Evolutionary conservation across 306 rosid species (phyloP), one percentile per base, ranked within the genome.

Genomic region (Quercus variabilis): DNA sequence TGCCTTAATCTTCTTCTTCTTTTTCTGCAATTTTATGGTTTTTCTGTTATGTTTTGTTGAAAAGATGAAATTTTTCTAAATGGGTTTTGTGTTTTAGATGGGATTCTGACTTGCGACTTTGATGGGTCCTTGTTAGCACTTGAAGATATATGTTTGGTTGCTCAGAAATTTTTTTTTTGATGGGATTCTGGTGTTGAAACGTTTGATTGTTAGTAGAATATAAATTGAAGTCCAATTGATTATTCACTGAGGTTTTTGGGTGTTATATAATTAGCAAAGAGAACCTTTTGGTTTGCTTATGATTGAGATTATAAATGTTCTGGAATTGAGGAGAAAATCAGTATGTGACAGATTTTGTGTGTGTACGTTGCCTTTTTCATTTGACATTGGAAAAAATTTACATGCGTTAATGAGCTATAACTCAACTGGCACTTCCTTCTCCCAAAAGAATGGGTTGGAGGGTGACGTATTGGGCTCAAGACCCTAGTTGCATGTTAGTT

Each of bases 1-100:
- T 92, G n/a, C 83, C 33, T 70, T 79, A 76, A 58, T 75, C 77
- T 69, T 49, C 15, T 49, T 49, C 15, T 49, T 49, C 2, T 41
- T 41, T 1, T 46, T 46, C 14, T 13, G 4, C 0, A 10, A 1
- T 49, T 49, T 49, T 49, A 49, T 10, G 57, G 54, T 74, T 63
- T 78, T 80, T 26, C 9, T 41, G 17, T 33, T 58, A 6, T 49
- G 46, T 41, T 41, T 41, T 41, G 46, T 2, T 41, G 46, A 41
- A 41, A 41, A 41, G 46, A 41, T 41, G 3, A 41, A 2, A 0
- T 8, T 41, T 9, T n/a, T 56, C 52, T 54, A 4, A 55, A 18
- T 28, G 57, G 20, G 11, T 33, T 59, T 20, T 58, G 19, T 15
- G 68, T 73, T 20, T 76, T 13, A 6, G 71, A n/a, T 46, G 25